Conservation (phyloP, 2,329 filamentous ascomycete species). For the Cladosporium sp. region DNA sequence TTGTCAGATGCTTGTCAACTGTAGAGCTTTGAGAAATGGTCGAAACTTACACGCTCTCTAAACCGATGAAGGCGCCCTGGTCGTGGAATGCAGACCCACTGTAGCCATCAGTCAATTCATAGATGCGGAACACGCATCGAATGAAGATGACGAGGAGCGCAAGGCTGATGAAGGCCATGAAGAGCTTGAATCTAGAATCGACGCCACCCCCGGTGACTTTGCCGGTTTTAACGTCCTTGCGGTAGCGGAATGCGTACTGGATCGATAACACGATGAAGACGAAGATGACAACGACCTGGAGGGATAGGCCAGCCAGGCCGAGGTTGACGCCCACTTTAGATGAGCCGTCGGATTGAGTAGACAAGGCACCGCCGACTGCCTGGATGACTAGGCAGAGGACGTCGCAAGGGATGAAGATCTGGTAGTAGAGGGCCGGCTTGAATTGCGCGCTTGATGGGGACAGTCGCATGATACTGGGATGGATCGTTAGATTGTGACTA, state of each 20-base stretch:
- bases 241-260: slow-evolving; percentile 10
- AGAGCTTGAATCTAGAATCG: slow-evolving; percentile 50
- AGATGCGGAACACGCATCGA: slow-evolving; percentile 63
- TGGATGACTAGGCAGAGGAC: slow-evolving; percentile 62
- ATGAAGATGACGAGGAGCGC: slow-evolving; percentile 63
- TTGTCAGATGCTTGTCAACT: not conserved
- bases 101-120: slow-evolving; percentile 65
- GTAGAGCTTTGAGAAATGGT: not conserved
- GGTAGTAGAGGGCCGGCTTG: slow-evolving; percentile 25
- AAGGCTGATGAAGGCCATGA: slow-evolving; percentile 55
- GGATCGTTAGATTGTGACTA: not conserved
- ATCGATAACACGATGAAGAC: slow-evolving; percentile 49
- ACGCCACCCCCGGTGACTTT: not conserved
- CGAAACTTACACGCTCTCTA: slow-evolving; percentile 32
- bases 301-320: slow-evolving; percentile 64
- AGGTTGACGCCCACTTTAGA: slow-evolving; percentile 55
- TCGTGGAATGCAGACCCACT: slow-evolving; percentile 48
- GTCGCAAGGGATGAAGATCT: slow-evolving; percentile 63
- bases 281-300: slow-evolving; percentile 60
- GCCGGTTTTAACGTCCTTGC: not conserved
- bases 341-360: slow-evolving; percentile 29
- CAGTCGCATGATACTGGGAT: slow-evolving; percentile 22
- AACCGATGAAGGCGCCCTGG: slow-evolving; percentile 23
- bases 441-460: slow-evolving; percentile 23
- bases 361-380: slow-evolving; percentile 55